Conservation (phyloP, 1,284 basidiomycete species). For the Tilletiopsis washingtonensis region DNA sequence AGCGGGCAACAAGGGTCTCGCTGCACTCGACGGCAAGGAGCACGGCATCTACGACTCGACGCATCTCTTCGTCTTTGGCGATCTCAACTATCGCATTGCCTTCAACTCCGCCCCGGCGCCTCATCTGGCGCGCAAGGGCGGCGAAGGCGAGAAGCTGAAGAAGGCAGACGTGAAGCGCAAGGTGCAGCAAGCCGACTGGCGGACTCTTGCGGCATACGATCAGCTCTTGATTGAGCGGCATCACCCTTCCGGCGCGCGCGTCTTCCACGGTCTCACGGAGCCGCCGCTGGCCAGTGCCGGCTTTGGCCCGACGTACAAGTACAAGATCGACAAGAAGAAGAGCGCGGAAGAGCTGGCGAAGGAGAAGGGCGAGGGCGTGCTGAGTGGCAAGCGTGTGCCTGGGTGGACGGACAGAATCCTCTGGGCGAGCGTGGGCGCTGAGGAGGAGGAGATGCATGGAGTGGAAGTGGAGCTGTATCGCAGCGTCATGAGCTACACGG, state of each 20-base stretch:
- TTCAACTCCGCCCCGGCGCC: slow-evolving; percentile 16
- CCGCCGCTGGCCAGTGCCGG: slow-evolving; percentile 17
- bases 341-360: slow-evolving; percentile 10
- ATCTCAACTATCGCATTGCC: slow-evolving; percentile 46
- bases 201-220: slow-evolving; percentile 30
- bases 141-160: slow-evolving; percentile 17
- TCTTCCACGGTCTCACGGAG: slow-evolving; percentile 38
- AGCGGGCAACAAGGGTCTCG: slow-evolving; percentile 55
- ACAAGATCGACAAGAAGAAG: slow-evolving; percentile 18
- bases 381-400: slow-evolving; percentile 65
- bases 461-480: slow-evolving; percentile 40
- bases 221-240: slow-evolving; percentile 22
- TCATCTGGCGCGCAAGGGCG: slow-evolving; percentile 13
- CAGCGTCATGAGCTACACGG: slow-evolving; percentile 40
- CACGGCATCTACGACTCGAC: slow-evolving; percentile 44
- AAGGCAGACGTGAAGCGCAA: slow-evolving; percentile 12
- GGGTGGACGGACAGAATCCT: slow-evolving; percentile 93
- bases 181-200: slow-evolving; percentile 19
- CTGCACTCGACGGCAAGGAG: slow-evolving; percentile 30
- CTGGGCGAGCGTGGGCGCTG: slow-evolving; percentile 61
- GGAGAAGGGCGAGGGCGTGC: slow-evolving; percentile 5
- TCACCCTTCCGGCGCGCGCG: slow-evolving; percentile 12
- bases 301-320: slow-evolving; percentile 45
- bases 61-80: slow-evolving; percentile 46
- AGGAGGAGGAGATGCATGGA: slow-evolving; percentile 51